A percentile compares a stretch with the other conserved stretches of the same genome.
Conservation (phyloP, 352 stramenopile species). For the Peronosclerospora sorghi region DNA sequence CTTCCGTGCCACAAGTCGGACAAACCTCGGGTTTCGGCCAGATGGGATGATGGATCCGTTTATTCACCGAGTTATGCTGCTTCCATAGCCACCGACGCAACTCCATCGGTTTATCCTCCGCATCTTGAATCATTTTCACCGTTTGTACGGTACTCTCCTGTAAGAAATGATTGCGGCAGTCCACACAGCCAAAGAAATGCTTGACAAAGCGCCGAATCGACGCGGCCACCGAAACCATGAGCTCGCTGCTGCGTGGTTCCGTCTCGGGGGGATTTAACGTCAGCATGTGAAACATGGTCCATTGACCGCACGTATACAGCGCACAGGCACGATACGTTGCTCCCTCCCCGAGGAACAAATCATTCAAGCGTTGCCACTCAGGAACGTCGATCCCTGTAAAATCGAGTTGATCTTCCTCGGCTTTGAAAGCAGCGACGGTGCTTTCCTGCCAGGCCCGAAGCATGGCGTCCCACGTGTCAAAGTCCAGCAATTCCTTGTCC, state of each 20-base stretch:
- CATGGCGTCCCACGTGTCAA: conserved; percentile 56
- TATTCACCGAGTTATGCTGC: conserved; percentile 81
- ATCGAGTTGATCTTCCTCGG: conserved; percentile 41
- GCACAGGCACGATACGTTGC: conserved; percentile 58
- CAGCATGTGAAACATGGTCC: conserved; percentile 84
- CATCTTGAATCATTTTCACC: conserved; percentile 50
- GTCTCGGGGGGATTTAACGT: conserved; percentile 53
- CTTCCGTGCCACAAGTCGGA: conserved; percentile 52
- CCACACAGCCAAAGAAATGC: conserved; percentile 74
- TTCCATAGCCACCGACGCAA: conserved; percentile 76
- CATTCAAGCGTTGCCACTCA: conserved; percentile 54
- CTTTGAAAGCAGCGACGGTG: conserved; percentile 40
- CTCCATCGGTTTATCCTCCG: conserved; percentile 51
- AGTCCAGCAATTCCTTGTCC: conserved; percentile 48
- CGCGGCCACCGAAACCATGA: conserved; percentile 57
- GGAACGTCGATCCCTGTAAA: conserved; percentile 34
- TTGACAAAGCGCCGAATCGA: conserved; percentile 77
- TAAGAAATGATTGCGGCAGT: conserved; percentile 74
- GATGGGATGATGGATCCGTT: conserved; percentile 53
- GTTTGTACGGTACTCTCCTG: conserved; percentile 58
- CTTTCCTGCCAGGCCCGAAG: conserved; percentile 47
- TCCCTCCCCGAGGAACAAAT: conserved; percentile 56
- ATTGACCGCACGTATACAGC: conserved; percentile 76
- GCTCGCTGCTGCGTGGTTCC: conserved; percentile 25
- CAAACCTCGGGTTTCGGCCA: conserved; percentile 70